These are phyloP conservation scores for Lipomyces yarrowii DNA, from an alignment of 1,139 yeast genomes.

Conservation along the genomic window DNA sequence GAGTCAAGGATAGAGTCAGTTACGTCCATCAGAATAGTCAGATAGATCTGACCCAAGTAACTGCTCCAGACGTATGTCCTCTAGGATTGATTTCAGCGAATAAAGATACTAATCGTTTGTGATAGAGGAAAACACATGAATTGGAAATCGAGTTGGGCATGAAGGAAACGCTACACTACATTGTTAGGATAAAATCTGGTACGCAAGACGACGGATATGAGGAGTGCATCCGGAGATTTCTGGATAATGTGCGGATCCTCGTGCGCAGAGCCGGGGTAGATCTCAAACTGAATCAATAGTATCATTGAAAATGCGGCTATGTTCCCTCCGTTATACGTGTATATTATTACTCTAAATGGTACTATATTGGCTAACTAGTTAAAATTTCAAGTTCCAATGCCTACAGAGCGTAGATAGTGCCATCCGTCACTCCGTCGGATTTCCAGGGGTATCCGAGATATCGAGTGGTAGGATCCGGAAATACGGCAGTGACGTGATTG, in stretches of 20 bases:
- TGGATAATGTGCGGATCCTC: constrained; percentile 28
- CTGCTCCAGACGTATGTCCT: constrained; percentile 10
- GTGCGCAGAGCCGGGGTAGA: constrained; percentile 31
- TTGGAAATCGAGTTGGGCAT: constrained; percentile 27
- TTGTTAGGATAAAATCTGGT: constrained; percentile 11
- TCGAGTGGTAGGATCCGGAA: too few species aligned
- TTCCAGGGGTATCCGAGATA: too few species aligned
- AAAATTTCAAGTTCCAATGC: background rate
- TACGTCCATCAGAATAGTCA: constrained; percentile 20
- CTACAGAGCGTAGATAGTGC: background rate
- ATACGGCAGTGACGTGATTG: background rate
- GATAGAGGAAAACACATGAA: constrained; percentile 20
- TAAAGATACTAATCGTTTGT: background rate
- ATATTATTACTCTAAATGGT: background rate
- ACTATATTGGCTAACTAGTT: background rate
- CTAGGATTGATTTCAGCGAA: background rate
- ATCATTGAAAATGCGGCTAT: background rate
- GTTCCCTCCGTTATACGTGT: background rate
- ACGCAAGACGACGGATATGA: constrained; percentile 18
- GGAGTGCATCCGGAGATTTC: constrained; percentile 17
- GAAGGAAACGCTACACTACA: constrained; percentile 15
- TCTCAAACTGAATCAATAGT: constrained; percentile 3
- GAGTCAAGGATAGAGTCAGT: constrained; percentile 25
- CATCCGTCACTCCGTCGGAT: background rate
- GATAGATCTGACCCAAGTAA: constrained; percentile 25